These are phyloP conservation scores for Starmera pachycereana DNA, from an alignment of 805 yeast species.

Conservation along the genomic window DNA sequence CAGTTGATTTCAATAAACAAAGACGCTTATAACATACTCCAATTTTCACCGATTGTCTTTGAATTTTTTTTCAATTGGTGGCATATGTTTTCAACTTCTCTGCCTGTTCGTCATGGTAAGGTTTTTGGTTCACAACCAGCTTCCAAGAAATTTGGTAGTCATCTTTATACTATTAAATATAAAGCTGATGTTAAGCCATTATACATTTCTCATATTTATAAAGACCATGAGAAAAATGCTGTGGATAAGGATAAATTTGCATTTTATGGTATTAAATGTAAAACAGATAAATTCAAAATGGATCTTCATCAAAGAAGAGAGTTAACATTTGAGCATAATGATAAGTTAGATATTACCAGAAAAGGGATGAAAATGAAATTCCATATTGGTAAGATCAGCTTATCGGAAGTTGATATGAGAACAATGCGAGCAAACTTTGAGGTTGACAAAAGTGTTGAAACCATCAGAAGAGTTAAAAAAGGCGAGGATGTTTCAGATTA, in stretches of 20 bases:
- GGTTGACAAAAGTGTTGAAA: constrained; percentile 9
- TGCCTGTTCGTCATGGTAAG: constrained; percentile 70
- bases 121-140: constrained; percentile 49
- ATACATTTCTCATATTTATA: constrained; percentile 62
- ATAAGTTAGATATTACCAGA: constrained; percentile 35
- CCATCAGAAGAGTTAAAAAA: constrained; percentile 9
- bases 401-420: constrained; percentile 50
- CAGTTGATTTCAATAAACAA: constrained; percentile 34
- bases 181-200: constrained; percentile 64
- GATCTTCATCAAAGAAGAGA: constrained; percentile 61
- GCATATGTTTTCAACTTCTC: constrained; percentile 68
- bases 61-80: constrained; percentile 77
- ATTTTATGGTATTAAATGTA: constrained; percentile 61
- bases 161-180: constrained; percentile 70
- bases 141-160: constrained; percentile 63
- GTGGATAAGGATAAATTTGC: constrained; percentile 30
- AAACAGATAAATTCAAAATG: constrained; percentile 41
- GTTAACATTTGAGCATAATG: constrained; percentile 31
- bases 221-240: constrained; percentile 33
- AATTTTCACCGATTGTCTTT: constrained; percentile 62
- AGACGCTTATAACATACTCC: constrained; percentile 56
- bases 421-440: constrained; percentile 38
- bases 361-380: constrained; percentile 46
- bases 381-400: constrained; percentile 52
- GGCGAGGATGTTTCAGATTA: constrained; percentile 2